These are phyloP conservation scores for Trichoderma erinaceum DNA, from an alignment of 495 filamentous ascomycete genomes.

Conservation along the genomic window DNA sequence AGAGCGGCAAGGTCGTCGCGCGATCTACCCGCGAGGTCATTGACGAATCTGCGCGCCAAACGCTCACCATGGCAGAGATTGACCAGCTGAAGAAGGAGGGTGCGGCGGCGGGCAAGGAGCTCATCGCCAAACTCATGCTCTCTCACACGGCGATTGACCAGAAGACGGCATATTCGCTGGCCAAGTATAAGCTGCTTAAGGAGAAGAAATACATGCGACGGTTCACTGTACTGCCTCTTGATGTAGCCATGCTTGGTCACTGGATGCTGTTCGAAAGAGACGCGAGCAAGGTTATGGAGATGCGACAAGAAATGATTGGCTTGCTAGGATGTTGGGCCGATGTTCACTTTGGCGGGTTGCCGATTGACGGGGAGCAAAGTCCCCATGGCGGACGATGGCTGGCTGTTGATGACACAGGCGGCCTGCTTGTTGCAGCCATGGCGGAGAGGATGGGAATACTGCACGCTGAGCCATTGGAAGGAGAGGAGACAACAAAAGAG, in stretches of 20 bases:
- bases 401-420: conserved; percentile 84
- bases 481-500: conserved; percentile 16
- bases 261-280: conserved; percentile 75
- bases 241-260: conserved; percentile 64
- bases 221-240: conserved; percentile 78
- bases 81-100: conserved; percentile 80
- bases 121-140: conserved; percentile 78
- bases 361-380: conserved; percentile 23
- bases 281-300: conserved; percentile 70
- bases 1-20: conserved; percentile 54
- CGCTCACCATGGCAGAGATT: conserved; percentile 78
- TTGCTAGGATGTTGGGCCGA: conserved; percentile 52
- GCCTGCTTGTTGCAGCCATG: conserved; percentile 77
- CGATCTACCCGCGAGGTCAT: conserved; percentile 72
- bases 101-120: conserved; percentile 71
- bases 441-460: conserved; percentile 90
- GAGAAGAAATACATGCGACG: conserved; percentile 84
- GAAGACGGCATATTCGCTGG: conserved; percentile 87
- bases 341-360: conserved; percentile 32
- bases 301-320: conserved; percentile 79
- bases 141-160: conserved; percentile 83
- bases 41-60: conserved; percentile 76
- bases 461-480: conserved; percentile 34
- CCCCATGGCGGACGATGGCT: conserved; percentile 65
- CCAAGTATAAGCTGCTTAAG: conserved; percentile 93